Base-by-base conservation (phyloP, 306 rosid species). In the Lathyrus tuberosus region DNA sequence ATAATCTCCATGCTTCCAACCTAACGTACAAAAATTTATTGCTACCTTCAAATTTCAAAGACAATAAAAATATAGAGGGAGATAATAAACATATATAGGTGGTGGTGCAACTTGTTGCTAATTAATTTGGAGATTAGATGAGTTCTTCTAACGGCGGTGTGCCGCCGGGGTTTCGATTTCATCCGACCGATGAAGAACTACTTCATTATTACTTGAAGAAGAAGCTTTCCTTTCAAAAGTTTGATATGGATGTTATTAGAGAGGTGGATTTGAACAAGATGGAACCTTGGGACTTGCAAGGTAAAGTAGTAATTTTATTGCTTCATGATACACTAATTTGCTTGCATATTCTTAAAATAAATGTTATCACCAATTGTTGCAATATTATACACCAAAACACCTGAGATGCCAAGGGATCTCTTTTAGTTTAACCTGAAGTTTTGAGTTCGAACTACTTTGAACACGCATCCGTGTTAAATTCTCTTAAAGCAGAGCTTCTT, bases 231-330 rank as follows among this genome's bases (percentile, higher is more conserved):
- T 88, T 88, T 70, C 95, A 94, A 42, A 94, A 94, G 82, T 87
- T 94, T 70, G 97, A 94, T 65, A 90, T 94, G 97, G 98, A 90
- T 62, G 98, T 94, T 60, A 83, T 94, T 30, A 67, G 97, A 75
- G 98, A 94, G 83, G 96, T 94, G 20, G 98, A 94, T 82, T 83
- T 94, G 91, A 94, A 94, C 83, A 91, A 88, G 92, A 84, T 91
- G 84, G 98, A 94, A 61, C 98, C 98, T 42, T 94, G 98, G 98
- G 97, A 94, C 40, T 80, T 94, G 82, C 98, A 94, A 90, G 98
- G 98, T 92, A 79, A 69, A 71, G 10, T 31, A 51, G 11, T 42
- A 4, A 10, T 22, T 11, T 65, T 33, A n/a, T 12, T 22, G 0
- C 14, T 42, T 42, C 47, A 35, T 35, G 40, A 35, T 35, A 31